Percentiles rank a stretch among this genome's conserved stretches.
Conservation (phyloP, 1,139 yeast genomes). For the Zygoascus meyerae region DNA sequence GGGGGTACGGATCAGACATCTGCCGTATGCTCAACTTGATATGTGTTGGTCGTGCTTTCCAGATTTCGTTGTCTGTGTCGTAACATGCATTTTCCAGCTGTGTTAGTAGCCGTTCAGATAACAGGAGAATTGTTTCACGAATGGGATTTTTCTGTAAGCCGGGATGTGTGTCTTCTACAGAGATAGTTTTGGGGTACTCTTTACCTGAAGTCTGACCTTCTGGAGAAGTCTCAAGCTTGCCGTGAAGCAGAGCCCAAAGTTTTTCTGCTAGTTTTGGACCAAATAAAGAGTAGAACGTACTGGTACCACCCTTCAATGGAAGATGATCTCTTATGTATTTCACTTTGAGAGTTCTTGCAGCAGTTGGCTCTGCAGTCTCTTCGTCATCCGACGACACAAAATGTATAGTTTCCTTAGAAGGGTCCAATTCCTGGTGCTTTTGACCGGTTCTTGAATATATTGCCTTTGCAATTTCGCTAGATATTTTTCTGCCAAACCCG, state of each 20-base stretch:
- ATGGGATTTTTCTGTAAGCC: slow-evolving; percentile 15
- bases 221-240: slow-evolving; percentile 26
- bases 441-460: not conserved
- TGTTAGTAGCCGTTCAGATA: slow-evolving; percentile 22
- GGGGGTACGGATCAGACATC: slow-evolving; percentile 3
- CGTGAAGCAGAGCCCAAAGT: slow-evolving; percentile 30
- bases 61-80: slow-evolving; percentile 16
- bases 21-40: slow-evolving; percentile 20
- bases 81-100: slow-evolving; percentile 25
- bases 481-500: slow-evolving; percentile 28
- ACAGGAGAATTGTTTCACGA: slow-evolving; percentile 17
- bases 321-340: not conserved
- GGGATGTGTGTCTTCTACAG: slow-evolving; percentile 33
- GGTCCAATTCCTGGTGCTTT: not conserved
- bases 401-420: not conserved
- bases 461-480: slow-evolving; percentile 8
- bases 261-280: slow-evolving; percentile 10
- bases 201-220: slow-evolving; percentile 17
- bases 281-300: slow-evolving; percentile 4
- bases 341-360: not conserved
- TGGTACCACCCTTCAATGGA: slow-evolving; percentile 3
- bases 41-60: slow-evolving; percentile 23
- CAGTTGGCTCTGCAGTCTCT: not conserved
- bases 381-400: not conserved
- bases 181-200: slow-evolving; percentile 27